Evolutionary conservation across 192 early-diverging fungal species (phyloP), one percentile per base, ranked within the genome.

Genomic region (Coemansia sp.): DNA sequence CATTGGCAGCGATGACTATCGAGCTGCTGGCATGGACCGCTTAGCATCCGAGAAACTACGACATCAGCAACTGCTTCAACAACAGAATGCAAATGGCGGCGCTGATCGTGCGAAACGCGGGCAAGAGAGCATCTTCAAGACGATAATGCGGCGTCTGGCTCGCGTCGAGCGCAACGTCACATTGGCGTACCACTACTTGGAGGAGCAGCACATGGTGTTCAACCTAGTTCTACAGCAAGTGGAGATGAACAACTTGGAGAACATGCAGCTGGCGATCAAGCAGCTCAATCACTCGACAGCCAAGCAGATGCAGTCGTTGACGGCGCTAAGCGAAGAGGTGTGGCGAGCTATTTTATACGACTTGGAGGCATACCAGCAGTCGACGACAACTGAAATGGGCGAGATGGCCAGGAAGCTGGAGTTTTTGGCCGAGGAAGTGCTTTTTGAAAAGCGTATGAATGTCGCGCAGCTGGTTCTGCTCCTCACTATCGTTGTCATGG

Each of bases 81-180:
- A 34, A 62, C 67, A 33, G 36, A 48, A n/a, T 29, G 72, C 19
- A 63, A 72, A 0, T 40, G 61, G 39, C 69, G 70, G n/a, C 31
- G 60, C 37, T 60, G 70, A 6, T 54, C 72, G 21, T 36, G 68
- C 59, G 14, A 56, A 48, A 40, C 59, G 62, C 40, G 87, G 87
- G 13, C 92, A 95, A 67, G 94, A 93, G 51, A 91, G 88, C 36
- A 90, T 96, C 39, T 96, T 93, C 77, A 95, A 96, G 60, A 94
- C 90, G 8, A 95, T 98, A 36, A 89, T 94, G 85, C 94, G 92
- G 63, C 88, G 96, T 14, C 78, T 98, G 2, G 74, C 80, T 35
- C 74, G 84, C 14, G 79, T 98, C 10, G 96, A 98, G 67, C 78
- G 88, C 24, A 96, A 95, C 69, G 84, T 92, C 3, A 93, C 92